A percentile compares a stretch with the other conserved stretches of the same genome.
Conservation (phyloP, 768 basidiomycete genomes). For the Amanita thiersii region DNA sequence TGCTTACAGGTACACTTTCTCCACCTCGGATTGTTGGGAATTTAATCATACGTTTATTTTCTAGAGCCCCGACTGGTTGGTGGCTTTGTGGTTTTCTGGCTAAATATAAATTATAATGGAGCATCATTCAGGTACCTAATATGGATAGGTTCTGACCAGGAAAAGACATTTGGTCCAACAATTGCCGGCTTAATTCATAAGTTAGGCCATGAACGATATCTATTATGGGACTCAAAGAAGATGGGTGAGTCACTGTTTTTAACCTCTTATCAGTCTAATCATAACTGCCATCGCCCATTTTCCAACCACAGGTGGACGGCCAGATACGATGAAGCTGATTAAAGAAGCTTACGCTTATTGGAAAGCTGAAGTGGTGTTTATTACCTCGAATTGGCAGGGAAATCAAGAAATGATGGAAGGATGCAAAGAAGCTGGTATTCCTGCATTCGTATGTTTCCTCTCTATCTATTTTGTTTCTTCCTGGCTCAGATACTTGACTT, state of each 20-base stretch:
- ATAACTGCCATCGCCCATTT: neutral
- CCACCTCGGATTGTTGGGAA: constrained; percentile 2
- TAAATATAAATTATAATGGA: constrained; percentile 4
- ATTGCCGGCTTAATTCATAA: constrained; percentile 64
- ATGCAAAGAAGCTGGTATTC: constrained; percentile 63
- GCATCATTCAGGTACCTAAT: constrained; percentile 54
- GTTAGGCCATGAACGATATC: constrained; percentile 60
- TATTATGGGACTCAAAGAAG: constrained; percentile 73
- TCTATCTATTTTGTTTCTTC: constrained; percentile 3
- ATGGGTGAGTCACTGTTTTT: constrained; percentile 32
- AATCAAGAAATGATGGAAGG: constrained; percentile 82
- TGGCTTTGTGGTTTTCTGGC: neutral
- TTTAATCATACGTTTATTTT: constrained; percentile 6
- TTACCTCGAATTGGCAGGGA: constrained; percentile 72
- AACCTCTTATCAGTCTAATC: neutral
- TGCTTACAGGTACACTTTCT: constrained; percentile 59
- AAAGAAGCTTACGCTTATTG: constrained; percentile 68
- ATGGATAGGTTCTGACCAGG: constrained; percentile 82
- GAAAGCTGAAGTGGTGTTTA: constrained; percentile 78
- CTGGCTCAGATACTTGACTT: neutral
- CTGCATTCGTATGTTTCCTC: constrained; percentile 43
- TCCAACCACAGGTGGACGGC: constrained; percentile 64
- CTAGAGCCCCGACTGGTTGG: constrained; percentile 43
- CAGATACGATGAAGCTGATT: constrained; percentile 72
- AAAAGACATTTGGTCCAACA: constrained; percentile 79